These are phyloP conservation scores for Pyrrhoderma lamaoense DNA, from an alignment of 1,284 basidiomycete genomes.

Conservation along the genomic window DNA sequence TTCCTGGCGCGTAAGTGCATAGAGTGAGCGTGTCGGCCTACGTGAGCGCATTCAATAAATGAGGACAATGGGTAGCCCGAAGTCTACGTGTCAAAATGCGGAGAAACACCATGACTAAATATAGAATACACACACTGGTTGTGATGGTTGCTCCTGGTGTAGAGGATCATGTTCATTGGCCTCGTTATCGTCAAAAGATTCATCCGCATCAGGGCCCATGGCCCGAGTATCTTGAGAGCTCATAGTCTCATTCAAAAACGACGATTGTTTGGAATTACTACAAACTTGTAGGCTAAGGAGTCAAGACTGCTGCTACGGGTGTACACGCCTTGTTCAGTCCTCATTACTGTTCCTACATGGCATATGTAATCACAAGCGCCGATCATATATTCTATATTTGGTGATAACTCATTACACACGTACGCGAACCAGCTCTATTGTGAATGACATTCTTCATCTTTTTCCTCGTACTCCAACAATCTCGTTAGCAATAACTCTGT, in stretches of 20 bases:
- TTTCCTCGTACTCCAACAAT: conserved; percentile 1
- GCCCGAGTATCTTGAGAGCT: neutral
- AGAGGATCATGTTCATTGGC: conserved; percentile 30
- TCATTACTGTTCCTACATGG: too few species aligned
- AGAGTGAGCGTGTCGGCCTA: conserved; percentile 71
- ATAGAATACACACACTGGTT: conserved; percentile 25
- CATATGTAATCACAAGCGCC: too few species aligned
- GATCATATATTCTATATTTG: too few species aligned
- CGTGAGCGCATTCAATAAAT: conserved; percentile 12
- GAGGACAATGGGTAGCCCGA: too few species aligned
- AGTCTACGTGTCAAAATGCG: neutral
- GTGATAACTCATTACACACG: too few species aligned
- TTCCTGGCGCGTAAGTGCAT: conserved; percentile 71
- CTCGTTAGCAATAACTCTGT: neutral
- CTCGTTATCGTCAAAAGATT: conserved; percentile 31
- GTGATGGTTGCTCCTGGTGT: conserved; percentile 18
- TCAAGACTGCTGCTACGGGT: too few species aligned
- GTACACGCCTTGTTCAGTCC: too few species aligned
- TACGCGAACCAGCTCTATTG: too few species aligned
- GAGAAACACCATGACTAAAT: conserved; percentile 6
- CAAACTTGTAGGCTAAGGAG: too few species aligned
- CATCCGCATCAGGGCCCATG: conserved; percentile 21
- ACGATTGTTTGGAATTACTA: too few species aligned
- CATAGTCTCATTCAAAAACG: conserved; percentile 5
- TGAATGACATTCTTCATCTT: too few species aligned